Conservation (phyloP, 2,329 filamentous ascomycete species). For the Beauveria sp. region DNA sequence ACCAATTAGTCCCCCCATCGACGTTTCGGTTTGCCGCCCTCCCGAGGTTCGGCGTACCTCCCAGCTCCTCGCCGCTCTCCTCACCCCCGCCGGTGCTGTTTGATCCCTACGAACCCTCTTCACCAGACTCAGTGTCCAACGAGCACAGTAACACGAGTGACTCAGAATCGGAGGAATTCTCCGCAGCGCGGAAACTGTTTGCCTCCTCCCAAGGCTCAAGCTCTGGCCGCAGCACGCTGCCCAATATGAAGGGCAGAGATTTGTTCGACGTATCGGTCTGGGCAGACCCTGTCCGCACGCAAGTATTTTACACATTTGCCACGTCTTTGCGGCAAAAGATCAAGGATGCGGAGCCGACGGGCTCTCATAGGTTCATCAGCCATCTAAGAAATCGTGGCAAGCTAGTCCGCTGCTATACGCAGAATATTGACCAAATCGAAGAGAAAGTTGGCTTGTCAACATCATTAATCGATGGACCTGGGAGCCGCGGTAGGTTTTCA, state of each 20-base stretch:
- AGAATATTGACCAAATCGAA: conserved; percentile 69
- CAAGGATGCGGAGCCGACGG: conserved; percentile 53
- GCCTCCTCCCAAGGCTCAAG: conserved; percentile 31
- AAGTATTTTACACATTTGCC: conserved; percentile 65
- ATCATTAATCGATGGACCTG: conserved; percentile 52
- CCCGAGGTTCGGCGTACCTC: conserved; percentile 18
- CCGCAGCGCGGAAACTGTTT: conserved; percentile 31
- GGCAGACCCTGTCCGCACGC: conserved; percentile 59
- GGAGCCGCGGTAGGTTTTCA: conserved; percentile 53
- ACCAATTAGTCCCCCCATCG: conserved; percentile 20
- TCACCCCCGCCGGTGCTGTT: conserved; percentile 47
- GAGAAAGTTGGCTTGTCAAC: conserved; percentile 61
- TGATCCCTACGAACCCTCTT: conserved; percentile 38
- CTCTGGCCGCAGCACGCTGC: conserved; percentile 31
- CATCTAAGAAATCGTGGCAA: conserved; percentile 59
- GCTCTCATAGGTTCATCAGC: conserved; percentile 61
- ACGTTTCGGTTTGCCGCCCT: conserved; percentile 16
- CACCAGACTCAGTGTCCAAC: conserved; percentile 28
- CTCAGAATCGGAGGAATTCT: conserved; percentile 38
- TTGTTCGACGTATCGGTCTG: conserved; percentile 65
- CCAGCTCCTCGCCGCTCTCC: conserved; percentile 47
- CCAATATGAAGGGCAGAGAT: conserved; percentile 62
- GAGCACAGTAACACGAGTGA: conserved; percentile 30
- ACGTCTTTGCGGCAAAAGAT: conserved; percentile 60
- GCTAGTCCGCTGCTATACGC: conserved; percentile 64